Base-by-base conservation (phyloP, 2,329 filamentous ascomycete species). In the Pestalotiopsis sp. region DNA sequence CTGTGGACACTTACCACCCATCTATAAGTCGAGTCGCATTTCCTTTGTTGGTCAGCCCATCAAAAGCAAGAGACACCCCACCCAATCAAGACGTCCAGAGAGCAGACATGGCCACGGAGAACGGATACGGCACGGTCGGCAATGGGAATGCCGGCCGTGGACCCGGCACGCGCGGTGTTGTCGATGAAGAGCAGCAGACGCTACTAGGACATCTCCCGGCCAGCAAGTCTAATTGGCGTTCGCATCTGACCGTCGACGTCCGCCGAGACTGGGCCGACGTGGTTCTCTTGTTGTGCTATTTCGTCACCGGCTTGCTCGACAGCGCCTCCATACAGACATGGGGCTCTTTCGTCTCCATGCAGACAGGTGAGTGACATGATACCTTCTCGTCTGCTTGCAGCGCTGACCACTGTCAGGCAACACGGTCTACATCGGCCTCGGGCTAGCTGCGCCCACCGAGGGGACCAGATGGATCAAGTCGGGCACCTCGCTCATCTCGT, bases 311-410 rank as follows among this genome's bases (percentile, higher is more conserved):
- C 3, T 82, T 95, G 12, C 85, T 94, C 7, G 93, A 95, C 79
- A 93, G 91, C 79, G 90, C 91, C 2, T 90, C 92, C 2, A 91
- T 93, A 61, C 91, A 90, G 68, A 91, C 92, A 57, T 95, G 92
- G 90, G 91, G 92, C 13, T 91, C 91, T 2, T 95, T 95, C 74
- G 92, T 94, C 55, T 93, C 90, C 74, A 95, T 95, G 92, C 93
- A 95, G 76, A 95, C 92, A 39, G 92, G 92, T 88, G 75, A 71
- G 82, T 38, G 7, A 3, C 36, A 20, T 36, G 13, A 14, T 12
- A 3, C 27, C 36, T 4, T 62, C 11, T 36, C 11, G 11, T 59
- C 25, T 13, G 2, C 14, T 31, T 1, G 27, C 31, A 36, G 27
- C 13, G 64, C 68, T 67, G 17, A 41, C 20, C 64, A 69, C 67